Evolutionary conservation across 2,329 filamentous ascomycete species (phyloP).

Genomic region (Colletotrichum sp.): DNA sequence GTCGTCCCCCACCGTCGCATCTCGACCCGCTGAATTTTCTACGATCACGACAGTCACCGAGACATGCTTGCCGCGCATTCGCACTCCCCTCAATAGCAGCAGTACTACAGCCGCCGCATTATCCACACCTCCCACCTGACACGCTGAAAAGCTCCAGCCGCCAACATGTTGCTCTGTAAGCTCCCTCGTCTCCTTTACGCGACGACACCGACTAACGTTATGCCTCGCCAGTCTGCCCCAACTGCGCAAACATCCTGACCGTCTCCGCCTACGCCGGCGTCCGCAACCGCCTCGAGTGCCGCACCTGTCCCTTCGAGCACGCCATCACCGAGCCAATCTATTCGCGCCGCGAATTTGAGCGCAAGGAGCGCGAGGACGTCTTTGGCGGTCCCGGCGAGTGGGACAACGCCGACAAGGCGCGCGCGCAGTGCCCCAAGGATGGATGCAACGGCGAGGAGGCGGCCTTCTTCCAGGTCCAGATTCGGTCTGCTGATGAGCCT

Average conservation of each 20-base stretch:
- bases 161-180: constrained; percentile 71
- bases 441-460: constrained; percentile 83
- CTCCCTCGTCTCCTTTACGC: background rate
- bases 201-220: constrained; percentile 6
- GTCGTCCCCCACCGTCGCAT: constrained; percentile 18
- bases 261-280: constrained; percentile 64
- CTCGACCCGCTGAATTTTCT: constrained; percentile 17
- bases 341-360: constrained; percentile 82
- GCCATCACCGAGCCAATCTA: constrained; percentile 80
- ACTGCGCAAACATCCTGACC: constrained; percentile 84
- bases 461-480: constrained; percentile 96
- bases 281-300: constrained; percentile 89
- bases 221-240: constrained; percentile 72
- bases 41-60: background rate
- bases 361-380: constrained; percentile 87
- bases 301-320: constrained; percentile 93
- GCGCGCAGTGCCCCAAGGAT: constrained; percentile 82
- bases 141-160: background rate
- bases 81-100: background rate
- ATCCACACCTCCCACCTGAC: background rate
- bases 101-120: background rate
- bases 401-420: constrained; percentile 88
- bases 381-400: constrained; percentile 88
- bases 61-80: background rate
- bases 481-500: constrained; percentile 96